Evolutionary conservation across 192 early-diverging fungal species (phyloP), one percentile per base, ranked within the genome.

Genomic region (Linderina pennispora): DNA sequence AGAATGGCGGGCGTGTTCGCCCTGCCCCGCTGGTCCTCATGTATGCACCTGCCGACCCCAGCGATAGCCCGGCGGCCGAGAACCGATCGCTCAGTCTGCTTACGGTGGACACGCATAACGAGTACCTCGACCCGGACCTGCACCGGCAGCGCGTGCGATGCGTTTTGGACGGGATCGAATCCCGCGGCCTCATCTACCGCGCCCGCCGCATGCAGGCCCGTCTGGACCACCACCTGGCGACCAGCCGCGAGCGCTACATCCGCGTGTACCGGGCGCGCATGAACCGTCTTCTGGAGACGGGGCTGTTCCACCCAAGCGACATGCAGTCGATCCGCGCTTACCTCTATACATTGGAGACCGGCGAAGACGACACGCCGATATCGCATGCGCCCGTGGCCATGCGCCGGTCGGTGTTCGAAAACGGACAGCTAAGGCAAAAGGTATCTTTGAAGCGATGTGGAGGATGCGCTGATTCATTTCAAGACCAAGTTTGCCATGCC

Each of bases 71-170:
- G 20, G 38, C 14, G 13, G 26, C 48, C 6, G 52, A 44, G 24
- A 16, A 18, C 2, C 53, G 45, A 15, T 47, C 44, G 1, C 40
- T 55, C 9, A 32, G 20, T 8, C 45, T 55, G 13, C 38, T 55
- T 21, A 37, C 41, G 8, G 5, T 16, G 4, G 42, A 43, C 19
- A 17, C 21, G 13, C 50, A 47, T 9, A 23, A 34, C 14, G 55
- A 58, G 16, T 58, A 58, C 43, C 28, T 26, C 7, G 26, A 40
- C 35, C 48, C 55, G n/a, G 55, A 58, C 36, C 48, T 58, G 10
- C 55, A 58, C 18, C 48, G 45, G 42, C 40, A 41, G 15, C 55
- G 55, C 28, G 55, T 58, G 36, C 55, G 55, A 19, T 50, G 55
- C 36, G 55, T 58, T 42, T 50, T 58, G 15, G 55, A 58, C 21